A percentile compares a stretch with the other conserved stretches of the same genome.
Evolutionary conservation across 805 yeast species (phyloP).

Genomic region (Starmerella potacharoeniae): DNA sequence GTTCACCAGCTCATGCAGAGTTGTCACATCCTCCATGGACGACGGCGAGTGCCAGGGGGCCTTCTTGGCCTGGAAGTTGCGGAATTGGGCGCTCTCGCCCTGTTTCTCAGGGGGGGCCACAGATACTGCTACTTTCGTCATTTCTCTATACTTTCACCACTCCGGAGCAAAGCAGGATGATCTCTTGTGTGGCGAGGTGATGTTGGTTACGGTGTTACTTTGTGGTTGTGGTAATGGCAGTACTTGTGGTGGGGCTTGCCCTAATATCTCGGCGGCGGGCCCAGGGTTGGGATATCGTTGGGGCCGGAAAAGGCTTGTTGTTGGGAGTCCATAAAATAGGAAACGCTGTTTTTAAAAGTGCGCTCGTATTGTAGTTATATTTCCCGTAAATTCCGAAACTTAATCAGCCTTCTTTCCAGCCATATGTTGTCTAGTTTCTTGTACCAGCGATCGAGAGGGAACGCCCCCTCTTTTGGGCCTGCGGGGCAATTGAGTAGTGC

Average conservation of each 20-base stretch:
- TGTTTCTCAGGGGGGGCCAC: conserved; percentile 27
- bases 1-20: conserved; percentile 56
- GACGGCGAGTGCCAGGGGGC: conserved; percentile 47
- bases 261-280: conserved; percentile 5
- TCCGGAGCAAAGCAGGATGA: neutral
- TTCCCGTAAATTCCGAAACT: no score
- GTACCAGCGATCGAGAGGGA: neutral
- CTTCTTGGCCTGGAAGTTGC: conserved; percentile 27
- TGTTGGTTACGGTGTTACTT: neutral
- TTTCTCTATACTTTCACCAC: neutral
- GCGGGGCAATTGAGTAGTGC: neutral
- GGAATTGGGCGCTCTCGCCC: conserved; percentile 30
- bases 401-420: no score
- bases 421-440: no score
- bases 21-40: conserved; percentile 43
- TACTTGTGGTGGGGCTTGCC: conserved; percentile 1
- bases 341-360: no score
- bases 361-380: no score
- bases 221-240: neutral
- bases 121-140: conserved; percentile 21
- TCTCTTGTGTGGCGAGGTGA: neutral
- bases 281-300: conserved; percentile 3
- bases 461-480: neutral
- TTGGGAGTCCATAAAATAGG: neutral
- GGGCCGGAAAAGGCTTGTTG: neutral